A percentile compares a stretch with the other conserved stretches of the same genome.
Evolutionary conservation across 2,329 filamentous ascomycete genomes (phyloP).

Genomic region (Diaporthe caulivora): DNA sequence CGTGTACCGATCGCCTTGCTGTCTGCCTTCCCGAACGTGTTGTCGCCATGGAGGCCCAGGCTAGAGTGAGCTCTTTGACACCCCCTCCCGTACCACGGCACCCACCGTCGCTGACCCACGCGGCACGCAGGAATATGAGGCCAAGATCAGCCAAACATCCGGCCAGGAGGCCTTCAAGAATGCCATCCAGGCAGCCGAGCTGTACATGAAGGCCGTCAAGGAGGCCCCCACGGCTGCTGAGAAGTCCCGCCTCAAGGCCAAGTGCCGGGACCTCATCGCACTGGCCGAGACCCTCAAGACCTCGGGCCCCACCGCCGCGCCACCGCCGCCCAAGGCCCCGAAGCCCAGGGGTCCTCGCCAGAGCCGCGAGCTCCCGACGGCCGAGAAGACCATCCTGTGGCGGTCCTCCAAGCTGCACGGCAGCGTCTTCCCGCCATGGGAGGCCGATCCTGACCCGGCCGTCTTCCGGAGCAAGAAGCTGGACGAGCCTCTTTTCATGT

Average conservation of each 20-base stretch:
- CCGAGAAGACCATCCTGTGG: constrained; percentile 82
- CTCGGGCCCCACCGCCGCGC: constrained; percentile 38
- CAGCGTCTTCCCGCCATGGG: constrained; percentile 88
- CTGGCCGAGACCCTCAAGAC: constrained; percentile 82
- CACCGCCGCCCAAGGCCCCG: constrained; percentile 40
- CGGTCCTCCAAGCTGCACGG: constrained; percentile 85
- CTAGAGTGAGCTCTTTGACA: constrained; percentile 24
- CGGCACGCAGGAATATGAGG: constrained; percentile 63
- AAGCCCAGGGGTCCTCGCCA: constrained; percentile 54
- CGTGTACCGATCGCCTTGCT: background rate
- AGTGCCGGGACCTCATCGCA: constrained; percentile 77
- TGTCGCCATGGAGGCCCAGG: constrained; percentile 38
- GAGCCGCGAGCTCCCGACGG: constrained; percentile 72
- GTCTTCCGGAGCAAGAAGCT: constrained; percentile 71
- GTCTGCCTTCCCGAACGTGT: background rate
- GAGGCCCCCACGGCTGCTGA: constrained; percentile 72
- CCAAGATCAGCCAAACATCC: constrained; percentile 60
- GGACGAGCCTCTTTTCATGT: constrained; percentile 71
- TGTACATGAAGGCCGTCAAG: constrained; percentile 82
- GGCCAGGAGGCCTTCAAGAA: constrained; percentile 77
- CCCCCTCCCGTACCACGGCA: background rate
- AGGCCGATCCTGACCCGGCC: constrained; percentile 66
- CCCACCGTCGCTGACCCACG: constrained; percentile 10
- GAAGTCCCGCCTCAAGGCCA: constrained; percentile 73
- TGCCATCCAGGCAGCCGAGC: constrained; percentile 82